phyloP scores from a whole-genome alignment of 768 basidiomycete genomes.

The Suillus tomentosus region DNA sequence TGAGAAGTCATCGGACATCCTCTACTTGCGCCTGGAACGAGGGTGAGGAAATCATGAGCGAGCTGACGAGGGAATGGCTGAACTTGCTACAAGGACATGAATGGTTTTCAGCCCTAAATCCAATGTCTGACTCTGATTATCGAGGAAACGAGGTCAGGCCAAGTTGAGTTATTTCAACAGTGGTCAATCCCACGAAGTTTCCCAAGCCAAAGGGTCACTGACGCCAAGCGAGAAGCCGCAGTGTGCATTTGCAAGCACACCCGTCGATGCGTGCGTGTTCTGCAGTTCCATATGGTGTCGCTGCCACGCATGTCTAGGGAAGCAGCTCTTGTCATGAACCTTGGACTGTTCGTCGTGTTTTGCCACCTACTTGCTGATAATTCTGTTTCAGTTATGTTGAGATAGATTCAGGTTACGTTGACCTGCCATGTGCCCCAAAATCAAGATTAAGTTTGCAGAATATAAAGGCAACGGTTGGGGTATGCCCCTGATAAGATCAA shows the following conservation, averaged over 20 bases:
- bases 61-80: background rate
- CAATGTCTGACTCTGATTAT: slow-evolving; percentile 29
- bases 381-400: background rate
- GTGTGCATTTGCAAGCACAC: background rate
- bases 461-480: no score
- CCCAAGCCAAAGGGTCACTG: background rate
- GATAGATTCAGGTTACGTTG: no score
- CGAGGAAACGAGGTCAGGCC: background rate
- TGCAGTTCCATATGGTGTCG: no score
- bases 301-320: background rate
- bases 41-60: background rate
- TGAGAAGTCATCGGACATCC: slow-evolving; percentile 10
- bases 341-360: background rate
- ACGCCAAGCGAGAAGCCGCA: no score
- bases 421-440: no score
- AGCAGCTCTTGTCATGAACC: background rate
- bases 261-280: no score
- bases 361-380: background rate
- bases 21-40: slow-evolving; percentile 54
- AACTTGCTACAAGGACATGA: slow-evolving; percentile 41
- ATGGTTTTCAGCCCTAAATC: slow-evolving; percentile 56
- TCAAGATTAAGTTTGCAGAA: no score
- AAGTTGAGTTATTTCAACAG: background rate
- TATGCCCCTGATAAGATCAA: no score
- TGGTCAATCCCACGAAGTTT: background rate